Percentiles rank a stretch among this genome's conserved stretches.
Evolutionary conservation across 1,139 yeast species (phyloP).

Genomic region (Geotrichum aggregatum): DNA sequence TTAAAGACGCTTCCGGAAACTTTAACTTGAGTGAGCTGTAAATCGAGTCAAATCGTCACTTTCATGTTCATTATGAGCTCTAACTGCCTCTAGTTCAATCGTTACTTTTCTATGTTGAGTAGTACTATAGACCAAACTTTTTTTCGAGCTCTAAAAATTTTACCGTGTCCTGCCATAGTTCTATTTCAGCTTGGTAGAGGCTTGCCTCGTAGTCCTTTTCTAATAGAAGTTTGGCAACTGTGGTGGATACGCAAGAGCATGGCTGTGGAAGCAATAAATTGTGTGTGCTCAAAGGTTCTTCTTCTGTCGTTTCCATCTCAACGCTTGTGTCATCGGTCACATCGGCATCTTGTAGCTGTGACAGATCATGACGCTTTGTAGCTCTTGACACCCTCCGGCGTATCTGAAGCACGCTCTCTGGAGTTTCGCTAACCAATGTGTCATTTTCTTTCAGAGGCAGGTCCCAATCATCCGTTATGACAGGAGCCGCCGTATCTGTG

Average conservation of each 20-base stretch:
- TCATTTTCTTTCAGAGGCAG: too few species aligned
- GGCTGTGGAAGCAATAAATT: background rate
- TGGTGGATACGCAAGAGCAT: background rate
- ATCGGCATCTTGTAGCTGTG: background rate
- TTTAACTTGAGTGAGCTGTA: conserved; percentile 31
- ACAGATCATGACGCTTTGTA: too few species aligned
- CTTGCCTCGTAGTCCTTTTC: conserved; percentile 1
- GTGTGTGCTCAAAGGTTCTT: background rate
- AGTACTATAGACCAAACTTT: background rate
- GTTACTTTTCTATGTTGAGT: background rate
- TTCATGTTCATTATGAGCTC: background rate
- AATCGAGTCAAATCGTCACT: background rate
- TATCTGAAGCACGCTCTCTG: background rate
- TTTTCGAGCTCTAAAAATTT: conserved; percentile 2
- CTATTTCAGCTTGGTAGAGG: background rate
- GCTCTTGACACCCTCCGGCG: too few species aligned
- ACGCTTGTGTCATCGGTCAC: background rate
- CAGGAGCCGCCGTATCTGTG: background rate
- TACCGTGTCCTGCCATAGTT: background rate
- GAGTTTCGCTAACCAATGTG: too few species aligned
- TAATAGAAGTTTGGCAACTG: background rate
- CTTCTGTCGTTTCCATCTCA: background rate
- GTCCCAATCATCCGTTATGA: too few species aligned
- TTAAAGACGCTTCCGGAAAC: conserved; percentile 30
- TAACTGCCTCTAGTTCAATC: background rate